A percentile compares a stretch with the other conserved stretches of the same genome.
Evolutionary conservation across 73 alveolate genomes (phyloP).

Genomic region (Paramecium primaurelia): DNA sequence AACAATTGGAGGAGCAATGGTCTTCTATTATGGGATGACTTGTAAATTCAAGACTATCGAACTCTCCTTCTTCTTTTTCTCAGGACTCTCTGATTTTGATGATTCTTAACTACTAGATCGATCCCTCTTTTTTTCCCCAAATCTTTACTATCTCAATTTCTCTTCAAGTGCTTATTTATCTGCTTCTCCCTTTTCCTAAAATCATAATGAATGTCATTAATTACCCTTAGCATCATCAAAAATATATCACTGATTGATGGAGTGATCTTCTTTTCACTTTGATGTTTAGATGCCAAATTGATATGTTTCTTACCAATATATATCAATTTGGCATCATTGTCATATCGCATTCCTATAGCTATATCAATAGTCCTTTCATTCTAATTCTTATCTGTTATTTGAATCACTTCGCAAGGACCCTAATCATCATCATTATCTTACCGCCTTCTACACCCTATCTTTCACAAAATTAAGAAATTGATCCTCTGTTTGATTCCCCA

Average conservation of each 20-base stretch:
- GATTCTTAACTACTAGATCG: background rate
- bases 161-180: constrained; percentile 10
- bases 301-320: constrained; percentile 42
- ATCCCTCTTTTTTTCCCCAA: background rate
- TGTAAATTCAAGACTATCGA: background rate
- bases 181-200: background rate
- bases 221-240: background rate
- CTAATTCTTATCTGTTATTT: background rate
- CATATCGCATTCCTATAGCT: constrained; percentile 41
- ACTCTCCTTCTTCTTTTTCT: background rate
- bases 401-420: constrained; percentile 36
- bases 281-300: background rate
- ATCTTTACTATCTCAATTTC: background rate
- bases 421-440: background rate
- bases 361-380: background rate
- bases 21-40: background rate
- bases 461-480: background rate
- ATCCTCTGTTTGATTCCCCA: constrained; percentile 36
- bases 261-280: background rate
- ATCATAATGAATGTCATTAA: background rate
- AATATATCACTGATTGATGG: constrained; percentile 23
- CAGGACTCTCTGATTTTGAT: background rate
- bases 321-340: constrained; percentile 42
- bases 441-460: constrained; percentile 32
- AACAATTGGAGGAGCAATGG: background rate